A percentile compares a stretch with the other conserved stretches of the same genome.
These are phyloP conservation scores for Bipolaris victoriae DNA, from an alignment of 2,329 filamentous ascomycete species.

Conservation along the genomic window DNA sequence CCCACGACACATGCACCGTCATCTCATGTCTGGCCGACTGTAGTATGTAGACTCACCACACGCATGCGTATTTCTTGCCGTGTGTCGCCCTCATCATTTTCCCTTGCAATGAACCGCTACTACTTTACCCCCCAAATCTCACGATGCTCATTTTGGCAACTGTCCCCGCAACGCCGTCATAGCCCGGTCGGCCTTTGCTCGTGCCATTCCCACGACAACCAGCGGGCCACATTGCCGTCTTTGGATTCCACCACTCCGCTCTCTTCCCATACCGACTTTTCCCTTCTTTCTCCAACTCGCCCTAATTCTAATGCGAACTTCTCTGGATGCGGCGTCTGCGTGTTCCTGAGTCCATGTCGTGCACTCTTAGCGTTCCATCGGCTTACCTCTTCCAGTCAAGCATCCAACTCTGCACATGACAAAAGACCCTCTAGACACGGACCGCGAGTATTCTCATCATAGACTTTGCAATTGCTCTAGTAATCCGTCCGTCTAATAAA, in stretches of 20 bases:
- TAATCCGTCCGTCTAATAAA: neutral
- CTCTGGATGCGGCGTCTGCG: neutral
- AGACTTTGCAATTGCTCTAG: neutral
- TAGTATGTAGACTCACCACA: no score
- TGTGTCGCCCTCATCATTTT: no score
- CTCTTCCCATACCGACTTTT: conserved; percentile 2
- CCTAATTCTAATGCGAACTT: neutral
- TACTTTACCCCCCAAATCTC: neutral
- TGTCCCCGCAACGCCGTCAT: conserved; percentile 26
- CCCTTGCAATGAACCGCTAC: neutral
- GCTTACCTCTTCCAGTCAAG: conserved; percentile 14
- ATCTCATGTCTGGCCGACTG: neutral
- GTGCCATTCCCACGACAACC: conserved; percentile 10
- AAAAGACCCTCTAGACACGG: neutral
- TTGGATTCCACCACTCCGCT: conserved; percentile 4
- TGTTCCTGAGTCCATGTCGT: neutral
- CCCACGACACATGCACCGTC: conserved; percentile 14
- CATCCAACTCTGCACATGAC: no score
- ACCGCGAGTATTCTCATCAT: neutral
- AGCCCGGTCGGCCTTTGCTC: conserved; percentile 38
- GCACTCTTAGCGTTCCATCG: neutral
- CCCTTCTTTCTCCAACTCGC: neutral
- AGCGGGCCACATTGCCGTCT: conserved; percentile 32
- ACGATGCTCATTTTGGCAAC: conserved; percentile 26
- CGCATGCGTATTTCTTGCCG: no score